Percentiles rank a stretch among this genome's conserved stretches.
Conservation (phyloP, 2,329 filamentous ascomycete genomes). For the Alternaria gansuensis region DNA sequence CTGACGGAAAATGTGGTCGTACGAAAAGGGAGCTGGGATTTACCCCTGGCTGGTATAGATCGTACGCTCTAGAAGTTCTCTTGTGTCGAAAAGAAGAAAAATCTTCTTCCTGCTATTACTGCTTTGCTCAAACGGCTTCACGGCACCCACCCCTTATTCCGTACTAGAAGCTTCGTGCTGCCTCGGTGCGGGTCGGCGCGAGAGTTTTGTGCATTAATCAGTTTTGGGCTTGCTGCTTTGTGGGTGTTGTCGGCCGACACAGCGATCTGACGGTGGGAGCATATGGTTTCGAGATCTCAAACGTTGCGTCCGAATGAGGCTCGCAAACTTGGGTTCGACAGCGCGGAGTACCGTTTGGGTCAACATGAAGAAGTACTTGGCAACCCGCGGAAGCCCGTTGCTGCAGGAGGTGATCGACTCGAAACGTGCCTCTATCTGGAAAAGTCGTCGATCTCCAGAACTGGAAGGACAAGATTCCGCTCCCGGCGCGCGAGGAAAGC, state of each 20-base stretch:
- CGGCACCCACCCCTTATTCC: conserved; percentile 5
- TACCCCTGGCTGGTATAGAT: conserved; percentile 2
- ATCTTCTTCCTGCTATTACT: conserved; percentile 4
- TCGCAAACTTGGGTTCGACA: neutral
- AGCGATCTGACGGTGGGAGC: neutral
- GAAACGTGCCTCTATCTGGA: neutral
- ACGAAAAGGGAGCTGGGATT: neutral
- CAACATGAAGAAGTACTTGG: conserved; percentile 1
- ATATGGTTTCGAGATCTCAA: neutral
- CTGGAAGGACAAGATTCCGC: conserved; percentile 9
- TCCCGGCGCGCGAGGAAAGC: conserved; percentile 6
- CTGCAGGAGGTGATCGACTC: neutral
- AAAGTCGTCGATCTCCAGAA: conserved; percentile 8
- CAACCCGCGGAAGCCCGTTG: conserved; percentile 11
- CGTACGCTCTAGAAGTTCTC: neutral
- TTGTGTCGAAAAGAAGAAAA: neutral
- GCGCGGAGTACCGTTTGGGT: neutral
- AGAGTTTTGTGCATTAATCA: conserved; percentile 1
- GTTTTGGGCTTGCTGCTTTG: neutral
- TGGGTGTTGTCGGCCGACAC: conserved; percentile 1
- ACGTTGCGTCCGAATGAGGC: neutral
- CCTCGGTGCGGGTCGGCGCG: conserved; percentile 10
- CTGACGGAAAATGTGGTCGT: neutral
- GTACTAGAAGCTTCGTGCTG: conserved; percentile 14
- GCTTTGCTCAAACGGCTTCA: conserved; percentile 6